Evolutionary conservation across 2,329 filamentous ascomycete species (phyloP).

Genomic region (Pyrenochaeta sp.): DNA sequence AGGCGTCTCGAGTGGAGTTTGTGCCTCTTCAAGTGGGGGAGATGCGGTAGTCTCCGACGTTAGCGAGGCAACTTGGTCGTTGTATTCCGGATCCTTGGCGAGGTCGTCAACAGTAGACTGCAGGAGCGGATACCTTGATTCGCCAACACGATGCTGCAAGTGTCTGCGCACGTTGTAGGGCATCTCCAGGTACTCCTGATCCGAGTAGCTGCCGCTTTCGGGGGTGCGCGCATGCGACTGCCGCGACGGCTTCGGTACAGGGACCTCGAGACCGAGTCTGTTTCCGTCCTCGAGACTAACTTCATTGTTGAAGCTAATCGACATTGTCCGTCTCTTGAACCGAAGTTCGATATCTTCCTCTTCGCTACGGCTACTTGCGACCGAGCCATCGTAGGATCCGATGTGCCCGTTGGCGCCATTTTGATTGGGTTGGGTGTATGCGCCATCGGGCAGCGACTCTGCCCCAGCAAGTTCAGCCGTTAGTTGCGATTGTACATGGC

Average conservation of each 20-base stretch:
- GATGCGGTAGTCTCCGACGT: conserved; percentile 55
- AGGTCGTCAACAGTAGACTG: conserved; percentile 47
- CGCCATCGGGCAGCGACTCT: conserved; percentile 27
- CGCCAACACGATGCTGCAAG: conserved; percentile 32
- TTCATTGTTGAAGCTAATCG: conserved; percentile 53
- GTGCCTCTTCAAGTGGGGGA: conserved; percentile 48
- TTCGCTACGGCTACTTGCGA: conserved; percentile 37
- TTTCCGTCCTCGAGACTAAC: conserved; percentile 53
- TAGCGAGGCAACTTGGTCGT: conserved; percentile 51
- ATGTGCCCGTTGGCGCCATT: conserved; percentile 26
- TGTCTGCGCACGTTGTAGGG: conserved; percentile 33
- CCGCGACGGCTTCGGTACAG: conserved; percentile 44
- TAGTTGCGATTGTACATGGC: conserved; percentile 31
- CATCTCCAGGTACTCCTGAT: conserved; percentile 45
- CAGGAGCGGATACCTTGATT: conserved; percentile 46
- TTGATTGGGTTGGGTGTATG: conserved; percentile 25
- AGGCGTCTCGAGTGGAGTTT: conserved; percentile 47
- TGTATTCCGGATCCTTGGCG: conserved; percentile 34
- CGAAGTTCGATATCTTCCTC: conserved; percentile 37
- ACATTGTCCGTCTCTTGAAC: conserved; percentile 46
- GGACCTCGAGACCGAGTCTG: conserved; percentile 48
- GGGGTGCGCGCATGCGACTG: conserved; percentile 29
- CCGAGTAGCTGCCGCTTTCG: conserved; percentile 42
- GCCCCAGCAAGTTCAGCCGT: conserved; percentile 27
- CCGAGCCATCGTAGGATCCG: conserved; percentile 28